A percentile compares a stretch with the other conserved stretches of the same genome.
Conservation (phyloP, 805 yeast species). For the Yarrowia sp. region DNA sequence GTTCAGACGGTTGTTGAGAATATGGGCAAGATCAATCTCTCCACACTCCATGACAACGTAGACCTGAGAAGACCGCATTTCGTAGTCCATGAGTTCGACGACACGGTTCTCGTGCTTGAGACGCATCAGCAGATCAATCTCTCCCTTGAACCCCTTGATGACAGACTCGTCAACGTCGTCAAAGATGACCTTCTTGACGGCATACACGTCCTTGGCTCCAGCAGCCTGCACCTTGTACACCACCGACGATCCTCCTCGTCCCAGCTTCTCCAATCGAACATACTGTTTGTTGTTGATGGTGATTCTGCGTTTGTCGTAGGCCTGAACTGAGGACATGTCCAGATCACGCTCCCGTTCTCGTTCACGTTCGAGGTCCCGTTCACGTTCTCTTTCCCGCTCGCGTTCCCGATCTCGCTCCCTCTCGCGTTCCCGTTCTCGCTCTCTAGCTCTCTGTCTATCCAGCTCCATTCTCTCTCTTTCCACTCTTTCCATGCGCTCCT, state of each 20-base stretch:
- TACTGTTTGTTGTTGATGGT: slow-evolving; percentile 67
- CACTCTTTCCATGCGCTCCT: slow-evolving; percentile 19
- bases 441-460: slow-evolving; percentile 6
- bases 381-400: slow-evolving; percentile 21
- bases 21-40: slow-evolving; percentile 85
- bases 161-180: slow-evolving; percentile 78
- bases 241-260: slow-evolving; percentile 91
- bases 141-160: slow-evolving; percentile 84
- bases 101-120: slow-evolving; percentile 72
- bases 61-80: slow-evolving; percentile 68
- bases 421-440: slow-evolving; percentile 3
- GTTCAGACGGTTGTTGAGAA: slow-evolving; percentile 63
- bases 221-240: slow-evolving; percentile 76
- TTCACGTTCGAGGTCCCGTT: slow-evolving; percentile 14
- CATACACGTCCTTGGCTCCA: slow-evolving; percentile 64
- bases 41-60: slow-evolving; percentile 93
- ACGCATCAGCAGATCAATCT: slow-evolving; percentile 73
- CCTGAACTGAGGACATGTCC: slow-evolving; percentile 21
- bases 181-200: slow-evolving; percentile 80
- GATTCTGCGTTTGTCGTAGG: slow-evolving; percentile 48
- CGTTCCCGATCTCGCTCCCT: not conserved
- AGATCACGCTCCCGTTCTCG: slow-evolving; percentile 6
- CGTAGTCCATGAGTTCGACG: slow-evolving; percentile 76
- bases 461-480: slow-evolving; percentile 16
- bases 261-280: slow-evolving; percentile 77